Percentiles rank a stretch among this genome's conserved stretches.
These are phyloP conservation scores for Phlebiopsis flavidoalba DNA, from an alignment of 768 basidiomycete species.

Conservation along the genomic window DNA sequence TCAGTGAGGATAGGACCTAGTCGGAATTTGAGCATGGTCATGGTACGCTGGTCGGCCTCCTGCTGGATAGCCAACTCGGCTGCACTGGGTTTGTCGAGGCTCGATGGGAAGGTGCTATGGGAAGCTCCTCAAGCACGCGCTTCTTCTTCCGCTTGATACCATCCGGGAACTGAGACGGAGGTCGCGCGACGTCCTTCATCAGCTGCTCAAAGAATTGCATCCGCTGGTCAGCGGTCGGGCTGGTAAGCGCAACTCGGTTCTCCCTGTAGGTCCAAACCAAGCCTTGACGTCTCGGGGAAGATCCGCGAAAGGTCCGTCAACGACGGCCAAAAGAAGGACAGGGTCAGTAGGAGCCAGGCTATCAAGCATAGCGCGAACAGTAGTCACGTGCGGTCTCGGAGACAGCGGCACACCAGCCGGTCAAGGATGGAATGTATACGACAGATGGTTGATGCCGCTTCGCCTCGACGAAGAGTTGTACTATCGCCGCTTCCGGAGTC, in stretches of 20 bases:
- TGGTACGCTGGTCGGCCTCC: slow-evolving; percentile 72
- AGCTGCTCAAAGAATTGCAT: slow-evolving; percentile 72
- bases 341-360: slow-evolving; percentile 89
- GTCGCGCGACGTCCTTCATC: slow-evolving; percentile 61
- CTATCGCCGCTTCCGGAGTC: slow-evolving; percentile 89
- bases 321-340: slow-evolving; percentile 84
- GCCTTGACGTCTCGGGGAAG: slow-evolving; percentile 78
- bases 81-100: slow-evolving; percentile 72
- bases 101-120: slow-evolving; percentile 87
- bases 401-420: slow-evolving; percentile 81
- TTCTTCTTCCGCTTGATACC: slow-evolving; percentile 76
- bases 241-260: slow-evolving; percentile 61
- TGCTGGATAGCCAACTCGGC: slow-evolving; percentile 80
- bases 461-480: slow-evolving; percentile 94
- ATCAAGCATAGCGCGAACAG: slow-evolving; percentile 87
- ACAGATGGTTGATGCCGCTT: slow-evolving; percentile 96
- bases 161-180: slow-evolving; percentile 87
- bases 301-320: slow-evolving; percentile 67
- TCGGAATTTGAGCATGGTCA: slow-evolving; percentile 83
- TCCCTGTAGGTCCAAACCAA: slow-evolving; percentile 85
- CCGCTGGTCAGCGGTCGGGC: slow-evolving; percentile 54
- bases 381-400: slow-evolving; percentile 80
- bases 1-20: slow-evolving; percentile 87
- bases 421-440: slow-evolving; percentile 87
- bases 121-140: slow-evolving; percentile 80